A percentile compares a stretch with the other conserved stretches of the same genome.
phyloP scores from a whole-genome alignment of 163 green algal genomes.

The Chloroidium sp. region DNA sequence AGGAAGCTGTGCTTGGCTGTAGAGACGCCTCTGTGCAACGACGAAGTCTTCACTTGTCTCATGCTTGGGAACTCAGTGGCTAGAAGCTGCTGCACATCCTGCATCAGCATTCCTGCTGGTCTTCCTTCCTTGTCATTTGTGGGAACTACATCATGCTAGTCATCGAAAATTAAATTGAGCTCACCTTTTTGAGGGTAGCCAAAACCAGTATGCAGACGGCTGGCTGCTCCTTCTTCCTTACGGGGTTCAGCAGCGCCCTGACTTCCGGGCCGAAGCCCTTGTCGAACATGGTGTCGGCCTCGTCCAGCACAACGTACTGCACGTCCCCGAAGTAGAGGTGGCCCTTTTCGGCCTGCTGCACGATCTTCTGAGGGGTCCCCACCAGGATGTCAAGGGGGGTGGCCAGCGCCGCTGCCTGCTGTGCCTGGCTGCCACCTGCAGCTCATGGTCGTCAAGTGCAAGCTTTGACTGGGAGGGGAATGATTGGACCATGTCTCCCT shows the following conservation, averaged over 20 bases:
- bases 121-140: background rate
- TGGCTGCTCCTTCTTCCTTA: conserved; percentile 34
- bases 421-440: conserved; percentile 19
- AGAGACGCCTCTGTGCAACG: conserved; percentile 68
- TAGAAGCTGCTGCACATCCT: conserved; percentile 35
- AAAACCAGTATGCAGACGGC: conserved; percentile 64
- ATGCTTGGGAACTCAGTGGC: conserved; percentile 61
- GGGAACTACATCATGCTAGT: background rate
- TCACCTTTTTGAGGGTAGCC: conserved; percentile 66
- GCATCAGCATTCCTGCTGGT: background rate
- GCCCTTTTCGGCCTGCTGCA: conserved; percentile 62
- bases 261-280: conserved; percentile 82
- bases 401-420: conserved; percentile 54
- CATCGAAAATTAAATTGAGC: background rate
- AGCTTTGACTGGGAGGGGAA: too few relatives aligned
- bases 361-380: conserved; percentile 69
- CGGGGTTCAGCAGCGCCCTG: conserved; percentile 33
- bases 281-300: conserved; percentile 97
- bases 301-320: conserved; percentile 75
- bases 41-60: conserved; percentile 50
- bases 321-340: conserved; percentile 52
- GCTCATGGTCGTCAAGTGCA: too few relatives aligned
- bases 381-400: conserved; percentile 82
- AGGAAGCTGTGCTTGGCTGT: conserved; percentile 74
- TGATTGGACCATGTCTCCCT: too few relatives aligned